Base-by-base conservation (phyloP, 805 yeast genomes). In the Danielia oregonensis region DNA sequence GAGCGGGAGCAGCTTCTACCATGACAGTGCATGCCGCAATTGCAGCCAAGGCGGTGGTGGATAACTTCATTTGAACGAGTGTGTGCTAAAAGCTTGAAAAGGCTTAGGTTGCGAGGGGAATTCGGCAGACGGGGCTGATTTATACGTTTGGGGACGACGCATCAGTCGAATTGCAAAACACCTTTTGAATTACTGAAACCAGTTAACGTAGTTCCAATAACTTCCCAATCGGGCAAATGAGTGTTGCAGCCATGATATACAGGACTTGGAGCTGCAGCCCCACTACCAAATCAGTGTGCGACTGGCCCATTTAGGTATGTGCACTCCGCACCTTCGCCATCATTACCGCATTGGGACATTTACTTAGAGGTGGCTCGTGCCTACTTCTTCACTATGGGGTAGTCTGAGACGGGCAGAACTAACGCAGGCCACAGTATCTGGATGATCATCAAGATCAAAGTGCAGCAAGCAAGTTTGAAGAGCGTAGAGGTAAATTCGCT, bases 1-100 rank as follows among this genome's bases (percentile, higher is more conserved):
- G 30, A n/a, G 63, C 43, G 17, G 70, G 69, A 5, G 68, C 66
- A 19, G 68, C 65, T n/a, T 50, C 43, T 18, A 54, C 52, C 9
- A 55, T 49, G 23, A 56, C 48, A 11, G 52, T 13, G 15, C 44
- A 40, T 8, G 61, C 61, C 31, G 55, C 43, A 12, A 63, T 24
- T 24, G 64, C 55, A 30, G 57, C 44, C 43, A 55, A 45, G 16
- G 65, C 39, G 15, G 69, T 33, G 17, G 56, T 46, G 26, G 65
- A 40, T 32, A 63, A 48, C 40, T 52, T 64, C 70, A 64, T 63
- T 17, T 10, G 14, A n/a, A 19, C 33, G 26, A 30, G 15, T 17
- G 21, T 21, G 4, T 3, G 7, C 14, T 6, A 29, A 6, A 6
- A 13, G 19, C 2, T 13, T n/a, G n/a, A n/a, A n/a, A n/a, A n/a